Evolutionary conservation across 768 basidiomycete genomes (phyloP), one percentile per base, ranked within the genome.

Genomic region (Psilocybe tampanensis): DNA sequence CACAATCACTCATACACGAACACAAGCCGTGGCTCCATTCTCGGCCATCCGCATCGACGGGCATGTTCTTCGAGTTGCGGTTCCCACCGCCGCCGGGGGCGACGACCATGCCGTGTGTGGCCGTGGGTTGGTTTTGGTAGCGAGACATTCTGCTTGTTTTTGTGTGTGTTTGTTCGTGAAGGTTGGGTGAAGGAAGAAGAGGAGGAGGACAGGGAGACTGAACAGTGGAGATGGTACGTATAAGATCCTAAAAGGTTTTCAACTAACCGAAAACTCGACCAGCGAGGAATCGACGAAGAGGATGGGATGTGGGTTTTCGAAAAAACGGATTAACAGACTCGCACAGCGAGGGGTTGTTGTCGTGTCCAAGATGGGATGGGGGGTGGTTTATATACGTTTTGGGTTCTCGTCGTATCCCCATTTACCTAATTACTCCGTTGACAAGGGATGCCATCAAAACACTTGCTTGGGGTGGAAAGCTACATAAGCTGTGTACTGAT

Each of bases 11-110:
- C 52, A 66, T 68, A 56, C 73, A 75, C n/a, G 63, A 64, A 45
- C 63, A 73, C 7, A 74, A 58, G 1, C 67, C 70, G 58, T 70
- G 64, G 42, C 70, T 73, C 73, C 73, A 75, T 33, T 70, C 73
- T 56, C 80, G 70, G 18, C 77, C 76, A 22, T 70, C 63, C 11
- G 65, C 58, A 26, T 63, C 67, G 51, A 69, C 63, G 2, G 72
- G 71, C 44, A 72, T 50, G 57, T 72, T 72, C 54, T 70, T 72
- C 21, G 67, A 71, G 54, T 75, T 75, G 23, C 72, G 64, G 59
- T 75, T 74, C 18, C 72, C 72, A 23, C 69, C 71, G 22, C 64
- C 65, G 18, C 61, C 60, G n/a, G 64, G 60, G 36, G 62, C 62
- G 47, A 66, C 60, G 47, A 63, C 59, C 69, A 72, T 72, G 43